Base-by-base conservation (phyloP, 2,329 filamentous ascomycete species). In the Karstenula rhodostoma region DNA sequence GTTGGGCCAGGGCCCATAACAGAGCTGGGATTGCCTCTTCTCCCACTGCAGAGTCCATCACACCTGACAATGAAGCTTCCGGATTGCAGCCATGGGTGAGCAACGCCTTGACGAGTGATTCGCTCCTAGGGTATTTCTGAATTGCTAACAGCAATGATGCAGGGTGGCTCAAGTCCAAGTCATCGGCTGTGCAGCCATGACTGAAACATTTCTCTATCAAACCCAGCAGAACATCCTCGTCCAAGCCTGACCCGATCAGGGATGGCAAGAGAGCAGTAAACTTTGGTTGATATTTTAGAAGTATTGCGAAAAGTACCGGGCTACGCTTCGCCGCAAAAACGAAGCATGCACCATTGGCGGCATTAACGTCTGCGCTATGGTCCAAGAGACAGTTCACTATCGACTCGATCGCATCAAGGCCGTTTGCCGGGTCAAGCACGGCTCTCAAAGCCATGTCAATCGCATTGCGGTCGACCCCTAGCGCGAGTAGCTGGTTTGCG, bases 1-100 rank as follows among this genome's bases (percentile, higher is more conserved):
- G 85, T 63, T 89, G 87, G 7, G 86, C 76, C 54, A 90, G 79
- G 0, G 86, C 83, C 88, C 88, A 90, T 53, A 84, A 77, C 8
- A 90, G 76, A 2, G 88, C 77, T 1, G 85, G 85, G 47, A 88
- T 81, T 10, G 80, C 76, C 71, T 91, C 88, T 3, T 81, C 77
- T 37, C 85, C 83, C 1, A 83, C 80, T 0, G 82, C 61, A 12
- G 82, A 79, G 0, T 82, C 77, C 57, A 84, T 76, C 2, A 86
- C 77, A 2, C 73, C 78, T 56, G 74, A 80, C 0, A 66, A 78
- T 2, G 80, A 80, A 59, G 79, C 78, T 65, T 88, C 61, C 17
- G 74, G 65, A 32, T 75, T 69, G 44, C 71, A 70, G 23, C 73
- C 73, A 49, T 73, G 63, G 35, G 59, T 54, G 19, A 73, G 61